These are phyloP conservation scores for Thuidium tamariscinum DNA, from an alignment of 225 moss, liverwort and hornwort genomes.

Conservation along the genomic window DNA sequence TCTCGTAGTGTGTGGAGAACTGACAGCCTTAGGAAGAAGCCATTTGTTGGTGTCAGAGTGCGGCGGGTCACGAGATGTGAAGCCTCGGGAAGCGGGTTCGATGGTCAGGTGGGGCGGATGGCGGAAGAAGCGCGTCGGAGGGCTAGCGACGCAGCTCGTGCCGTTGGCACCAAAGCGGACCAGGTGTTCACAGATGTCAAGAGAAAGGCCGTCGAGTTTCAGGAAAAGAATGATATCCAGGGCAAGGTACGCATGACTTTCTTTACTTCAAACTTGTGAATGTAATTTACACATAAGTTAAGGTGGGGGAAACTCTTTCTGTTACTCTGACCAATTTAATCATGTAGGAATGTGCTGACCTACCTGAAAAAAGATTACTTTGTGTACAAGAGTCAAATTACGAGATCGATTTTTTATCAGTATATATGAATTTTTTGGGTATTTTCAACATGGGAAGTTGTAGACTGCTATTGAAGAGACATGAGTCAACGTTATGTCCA, in stretches of 20 bases:
- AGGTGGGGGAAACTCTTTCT: background rate
- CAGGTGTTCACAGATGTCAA: slow-evolving; percentile 65
- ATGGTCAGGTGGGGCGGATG: slow-evolving; percentile 52
- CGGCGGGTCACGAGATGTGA: slow-evolving; percentile 24
- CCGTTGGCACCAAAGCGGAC: slow-evolving; percentile 35
- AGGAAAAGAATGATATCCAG: slow-evolving; percentile 55
- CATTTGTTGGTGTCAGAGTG: slow-evolving; percentile 13
- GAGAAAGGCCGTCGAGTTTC: slow-evolving; percentile 60
- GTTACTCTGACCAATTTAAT: background rate
- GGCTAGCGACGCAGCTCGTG: slow-evolving; percentile 13
- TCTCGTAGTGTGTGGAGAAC: slow-evolving; percentile 16
- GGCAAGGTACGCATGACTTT: slow-evolving; percentile 34
- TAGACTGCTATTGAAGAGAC: background rate
- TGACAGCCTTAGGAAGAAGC: slow-evolving; percentile 7
- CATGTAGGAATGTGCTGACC: background rate
- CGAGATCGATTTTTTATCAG: background rate
- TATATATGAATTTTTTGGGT: background rate
- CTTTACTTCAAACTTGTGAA: background rate
- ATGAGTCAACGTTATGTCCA: background rate
- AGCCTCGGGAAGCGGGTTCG: slow-evolving; percentile 54
- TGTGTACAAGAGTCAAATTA: background rate
- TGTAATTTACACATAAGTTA: background rate
- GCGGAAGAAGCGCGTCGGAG: slow-evolving; percentile 61
- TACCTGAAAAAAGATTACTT: background rate
- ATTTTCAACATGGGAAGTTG: background rate